phyloP scores from a whole-genome alignment of 2,329 filamentous ascomycete species.

The Salinomyces thailandicus region DNA sequence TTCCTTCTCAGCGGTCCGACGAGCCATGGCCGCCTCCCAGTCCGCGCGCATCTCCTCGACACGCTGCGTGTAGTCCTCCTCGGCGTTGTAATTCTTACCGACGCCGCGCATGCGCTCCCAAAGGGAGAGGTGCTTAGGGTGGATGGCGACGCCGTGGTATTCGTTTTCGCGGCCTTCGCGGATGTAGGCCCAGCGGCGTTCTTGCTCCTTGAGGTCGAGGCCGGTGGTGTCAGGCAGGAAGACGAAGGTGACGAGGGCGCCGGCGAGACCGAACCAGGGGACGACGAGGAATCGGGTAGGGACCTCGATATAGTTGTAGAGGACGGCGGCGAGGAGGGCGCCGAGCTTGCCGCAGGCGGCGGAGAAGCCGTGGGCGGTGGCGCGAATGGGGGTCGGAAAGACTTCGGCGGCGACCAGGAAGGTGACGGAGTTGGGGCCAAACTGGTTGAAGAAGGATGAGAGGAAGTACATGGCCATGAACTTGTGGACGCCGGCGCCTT shows the following conservation, averaged over 20 bases:
- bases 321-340: constrained; percentile 71
- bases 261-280: constrained; percentile 86
- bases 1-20: constrained; percentile 42
- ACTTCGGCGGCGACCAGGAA: constrained; percentile 95
- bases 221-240: constrained; percentile 97
- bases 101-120: constrained; percentile 77
- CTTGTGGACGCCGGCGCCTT: constrained; percentile 58
- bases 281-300: constrained; percentile 83
- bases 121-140: constrained; percentile 74
- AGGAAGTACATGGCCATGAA: constrained; percentile 99
- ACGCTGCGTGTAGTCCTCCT: constrained; percentile 66
- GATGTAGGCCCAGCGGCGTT: constrained; percentile 85
- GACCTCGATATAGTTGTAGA: constrained; percentile 90
- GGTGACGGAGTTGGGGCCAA: constrained; percentile 89
- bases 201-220: constrained; percentile 92
- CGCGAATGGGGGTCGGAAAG: constrained; percentile 88
- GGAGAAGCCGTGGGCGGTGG: constrained; percentile 89
- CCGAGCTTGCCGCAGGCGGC: constrained; percentile 83
- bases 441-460: constrained; percentile 98
- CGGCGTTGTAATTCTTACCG: constrained; percentile 72
- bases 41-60: constrained; percentile 65
- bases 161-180: constrained; percentile 64
- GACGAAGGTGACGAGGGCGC: constrained; percentile 69
- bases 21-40: constrained; percentile 46
- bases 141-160: constrained; percentile 88